phyloP scores from a whole-genome alignment of 2,329 filamentous ascomycete species.

The Monosporascus sp. region DNA sequence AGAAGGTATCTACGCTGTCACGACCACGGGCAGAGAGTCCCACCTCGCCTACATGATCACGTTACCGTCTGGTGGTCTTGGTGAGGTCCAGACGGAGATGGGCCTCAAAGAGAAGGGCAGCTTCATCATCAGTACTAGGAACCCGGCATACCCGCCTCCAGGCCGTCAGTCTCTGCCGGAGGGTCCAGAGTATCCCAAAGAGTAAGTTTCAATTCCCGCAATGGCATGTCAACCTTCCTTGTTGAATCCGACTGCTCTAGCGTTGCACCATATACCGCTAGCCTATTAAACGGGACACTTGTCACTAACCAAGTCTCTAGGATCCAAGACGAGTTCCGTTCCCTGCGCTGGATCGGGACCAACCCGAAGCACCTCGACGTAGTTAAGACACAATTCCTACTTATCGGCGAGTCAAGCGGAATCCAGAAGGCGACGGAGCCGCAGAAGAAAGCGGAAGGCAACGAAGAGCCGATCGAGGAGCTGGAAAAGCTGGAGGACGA shows the following conservation, averaged over 20 bases:
- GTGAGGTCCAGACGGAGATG: slow-evolving; percentile 68
- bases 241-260: slow-evolving; percentile 8
- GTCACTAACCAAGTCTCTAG: slow-evolving; percentile 30
- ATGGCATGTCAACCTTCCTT: background rate
- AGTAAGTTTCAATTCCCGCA: slow-evolving; percentile 40
- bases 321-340: slow-evolving; percentile 65
- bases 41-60: slow-evolving; percentile 79
- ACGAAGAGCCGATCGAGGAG: slow-evolving; percentile 63
- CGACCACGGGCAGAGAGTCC: slow-evolving; percentile 62
- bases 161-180: slow-evolving; percentile 57
- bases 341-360: slow-evolving; percentile 68
- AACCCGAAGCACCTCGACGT: slow-evolving; percentile 71
- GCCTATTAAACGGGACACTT: background rate
- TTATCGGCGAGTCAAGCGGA: slow-evolving; percentile 66
- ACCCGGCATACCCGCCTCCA: slow-evolving; percentile 65
- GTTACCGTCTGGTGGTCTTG: slow-evolving; percentile 57
- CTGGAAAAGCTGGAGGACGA: slow-evolving; percentile 71
- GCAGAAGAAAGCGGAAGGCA: slow-evolving; percentile 50
- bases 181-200: slow-evolving; percentile 63
- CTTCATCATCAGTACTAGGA: slow-evolving; percentile 76
- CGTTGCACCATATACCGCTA: no score
- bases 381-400: slow-evolving; percentile 67
- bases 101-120: slow-evolving; percentile 67
- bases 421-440: slow-evolving; percentile 51
- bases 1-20: slow-evolving; percentile 81